Evolutionary conservation across 176 grass and related monocot species (phyloP).

Genomic region (Carex littledalei): DNA sequence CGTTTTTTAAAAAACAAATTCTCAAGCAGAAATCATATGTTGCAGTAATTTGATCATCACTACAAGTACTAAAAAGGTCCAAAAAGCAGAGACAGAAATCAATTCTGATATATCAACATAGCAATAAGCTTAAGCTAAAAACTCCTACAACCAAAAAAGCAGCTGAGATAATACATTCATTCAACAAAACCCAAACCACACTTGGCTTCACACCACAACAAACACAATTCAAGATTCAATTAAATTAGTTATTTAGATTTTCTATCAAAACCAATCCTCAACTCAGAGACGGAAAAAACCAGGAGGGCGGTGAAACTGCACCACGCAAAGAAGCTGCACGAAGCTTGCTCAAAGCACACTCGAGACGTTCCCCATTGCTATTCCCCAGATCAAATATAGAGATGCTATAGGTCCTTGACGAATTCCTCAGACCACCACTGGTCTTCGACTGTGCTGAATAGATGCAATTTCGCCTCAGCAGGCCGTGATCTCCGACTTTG

Average conservation of each 20-base stretch:
- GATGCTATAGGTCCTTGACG: background rate
- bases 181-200: background rate
- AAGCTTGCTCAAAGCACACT: slow-evolving; percentile 12
- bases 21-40: background rate
- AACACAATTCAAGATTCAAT: background rate
- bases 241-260: background rate
- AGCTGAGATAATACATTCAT: background rate
- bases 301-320: background rate
- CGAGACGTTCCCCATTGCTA: background rate
- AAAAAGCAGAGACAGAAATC: no score
- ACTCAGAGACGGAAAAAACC: background rate
- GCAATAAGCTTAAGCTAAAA: background rate
- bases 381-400: slow-evolving; percentile 3
- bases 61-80: no score
- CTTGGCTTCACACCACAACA: background rate
- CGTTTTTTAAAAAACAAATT: background rate
- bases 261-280: background rate
- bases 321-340: background rate
- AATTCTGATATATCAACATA: no score
- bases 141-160: no score
- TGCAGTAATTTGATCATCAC: no score
- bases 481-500: background rate
- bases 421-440: background rate
- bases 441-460: slow-evolving; percentile 9
- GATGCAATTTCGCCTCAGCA: slow-evolving; percentile 1